A percentile compares a stretch with the other conserved stretches of the same genome.
These are phyloP conservation scores for Penicillium subrubescens DNA, from an alignment of 495 filamentous ascomycete species.

Conservation along the genomic window DNA sequence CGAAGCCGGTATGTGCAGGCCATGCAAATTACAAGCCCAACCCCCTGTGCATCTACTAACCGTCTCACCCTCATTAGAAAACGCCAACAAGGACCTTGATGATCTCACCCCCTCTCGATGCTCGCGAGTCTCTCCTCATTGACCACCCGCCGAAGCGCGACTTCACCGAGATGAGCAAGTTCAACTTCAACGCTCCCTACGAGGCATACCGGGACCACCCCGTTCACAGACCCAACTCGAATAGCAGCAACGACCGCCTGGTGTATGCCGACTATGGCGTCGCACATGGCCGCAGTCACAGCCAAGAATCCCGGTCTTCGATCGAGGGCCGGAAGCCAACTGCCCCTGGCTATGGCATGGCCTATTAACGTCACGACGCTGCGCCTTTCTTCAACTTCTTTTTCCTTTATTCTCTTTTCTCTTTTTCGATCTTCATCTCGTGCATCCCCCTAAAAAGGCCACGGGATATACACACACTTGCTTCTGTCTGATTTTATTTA, in stretches of 20 bases:
- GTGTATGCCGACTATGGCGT: conserved; percentile 42
- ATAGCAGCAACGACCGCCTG: conserved; percentile 45
- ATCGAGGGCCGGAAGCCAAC: conserved; percentile 42
- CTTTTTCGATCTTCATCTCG: background rate
- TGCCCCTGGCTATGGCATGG: conserved; percentile 44
- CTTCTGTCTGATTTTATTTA: conserved; percentile 15
- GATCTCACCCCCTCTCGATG: conserved; percentile 83
- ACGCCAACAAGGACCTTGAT: conserved; percentile 79
- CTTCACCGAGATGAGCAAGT: conserved; percentile 49
- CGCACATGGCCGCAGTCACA: conserved; percentile 41
- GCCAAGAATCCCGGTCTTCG: conserved; percentile 41
- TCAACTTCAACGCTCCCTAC: conserved; percentile 49
- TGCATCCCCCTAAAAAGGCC: background rate
- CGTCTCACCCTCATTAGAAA: conserved; percentile 54
- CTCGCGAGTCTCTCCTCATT: conserved; percentile 87
- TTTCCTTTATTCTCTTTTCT: background rate
- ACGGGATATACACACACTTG: background rate
- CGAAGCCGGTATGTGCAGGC: conserved; percentile 70
- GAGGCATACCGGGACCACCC: conserved; percentile 47
- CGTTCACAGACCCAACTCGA: conserved; percentile 30
- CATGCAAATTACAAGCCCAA: background rate
- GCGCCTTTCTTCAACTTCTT: conserved; percentile 3
- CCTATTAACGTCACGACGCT: conserved; percentile 32
- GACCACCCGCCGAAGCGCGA: conserved; percentile 45
- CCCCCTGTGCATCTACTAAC: conserved; percentile 17